Conservation (phyloP, 192 early-diverging fungal species). For the Podila verticillata region DNA sequence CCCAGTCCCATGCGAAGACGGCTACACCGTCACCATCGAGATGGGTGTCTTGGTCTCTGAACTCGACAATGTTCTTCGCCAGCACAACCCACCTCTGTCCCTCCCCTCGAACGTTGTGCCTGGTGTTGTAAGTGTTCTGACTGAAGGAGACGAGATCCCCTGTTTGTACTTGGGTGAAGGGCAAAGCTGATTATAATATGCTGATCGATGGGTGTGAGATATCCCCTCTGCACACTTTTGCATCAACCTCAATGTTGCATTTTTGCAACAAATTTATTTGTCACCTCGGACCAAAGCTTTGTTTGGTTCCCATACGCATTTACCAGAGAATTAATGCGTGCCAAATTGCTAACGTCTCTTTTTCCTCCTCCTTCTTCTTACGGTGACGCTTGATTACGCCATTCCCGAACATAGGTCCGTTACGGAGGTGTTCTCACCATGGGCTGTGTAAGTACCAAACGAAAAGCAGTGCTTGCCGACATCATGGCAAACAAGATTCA, state of each 20-base stretch:
- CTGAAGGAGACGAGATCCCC: no score
- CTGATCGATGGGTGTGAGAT: no score
- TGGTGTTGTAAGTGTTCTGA: conserved; percentile 8
- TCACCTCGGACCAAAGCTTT: no score
- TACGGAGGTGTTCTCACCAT: conserved; percentile 35
- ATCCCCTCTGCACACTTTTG: no score
- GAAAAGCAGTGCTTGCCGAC: no score
- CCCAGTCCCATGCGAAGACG: not conserved
- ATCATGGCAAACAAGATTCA: not conserved
- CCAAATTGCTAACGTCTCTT: not conserved
- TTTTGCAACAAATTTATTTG: no score
- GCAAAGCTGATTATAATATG: no score
- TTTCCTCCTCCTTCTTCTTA: not conserved
- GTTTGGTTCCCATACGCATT: no score
- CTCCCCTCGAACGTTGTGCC: conserved; percentile 32
- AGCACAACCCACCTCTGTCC: conserved; percentile 42
- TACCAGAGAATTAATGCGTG: not conserved
- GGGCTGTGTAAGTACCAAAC: conserved; percentile 32
- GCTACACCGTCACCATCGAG: conserved; percentile 49
- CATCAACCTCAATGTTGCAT: no score
- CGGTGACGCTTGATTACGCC: not conserved
- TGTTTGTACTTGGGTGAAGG: no score
- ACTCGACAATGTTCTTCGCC: conserved; percentile 22
- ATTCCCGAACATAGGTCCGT: conserved; percentile 17
- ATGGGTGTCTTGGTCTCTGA: conserved; percentile 38